These are phyloP conservation scores for Diaporthe capsici DNA, from an alignment of 2,329 filamentous ascomycete species.

Conservation along the genomic window DNA sequence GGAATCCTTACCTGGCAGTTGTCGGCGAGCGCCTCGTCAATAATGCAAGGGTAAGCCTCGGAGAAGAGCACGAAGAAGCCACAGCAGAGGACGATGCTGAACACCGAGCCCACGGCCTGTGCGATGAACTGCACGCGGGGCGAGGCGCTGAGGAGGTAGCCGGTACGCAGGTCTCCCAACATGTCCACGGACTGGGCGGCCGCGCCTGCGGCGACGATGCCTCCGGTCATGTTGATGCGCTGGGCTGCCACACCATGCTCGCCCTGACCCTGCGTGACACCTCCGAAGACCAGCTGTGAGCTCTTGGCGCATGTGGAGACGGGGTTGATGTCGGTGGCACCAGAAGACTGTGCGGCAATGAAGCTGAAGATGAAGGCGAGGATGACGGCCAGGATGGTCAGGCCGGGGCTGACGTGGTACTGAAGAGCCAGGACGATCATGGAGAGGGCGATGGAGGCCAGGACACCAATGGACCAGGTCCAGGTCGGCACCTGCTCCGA, in stretches of 20 bases:
- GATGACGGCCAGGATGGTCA: slow-evolving; percentile 68
- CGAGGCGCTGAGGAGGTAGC: slow-evolving; percentile 76
- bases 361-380: slow-evolving; percentile 74
- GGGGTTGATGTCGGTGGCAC: slow-evolving; percentile 73
- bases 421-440: slow-evolving; percentile 66
- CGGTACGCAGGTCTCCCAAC: slow-evolving; percentile 76
- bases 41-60: slow-evolving; percentile 78
- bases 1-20: not conserved
- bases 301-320: slow-evolving; percentile 78
- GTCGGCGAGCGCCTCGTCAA: slow-evolving; percentile 59
- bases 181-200: slow-evolving; percentile 68
- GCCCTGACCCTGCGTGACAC: slow-evolving; percentile 69
- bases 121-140: slow-evolving; percentile 77
- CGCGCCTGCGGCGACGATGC: slow-evolving; percentile 69
- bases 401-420: slow-evolving; percentile 69
- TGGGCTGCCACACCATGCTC: slow-evolving; percentile 67
- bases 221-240: slow-evolving; percentile 75
- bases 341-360: slow-evolving; percentile 72
- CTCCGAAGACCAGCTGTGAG: slow-evolving; percentile 77
- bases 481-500: slow-evolving; percentile 65
- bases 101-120: slow-evolving; percentile 75
- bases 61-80: slow-evolving; percentile 78
- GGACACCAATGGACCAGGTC: slow-evolving; percentile 65
- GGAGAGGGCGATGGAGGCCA: slow-evolving; percentile 64
- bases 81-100: slow-evolving; percentile 66